Evolutionary conservation across 2,329 filamentous ascomycete species (phyloP).

Genomic region (Lecanicillium sp.): DNA sequence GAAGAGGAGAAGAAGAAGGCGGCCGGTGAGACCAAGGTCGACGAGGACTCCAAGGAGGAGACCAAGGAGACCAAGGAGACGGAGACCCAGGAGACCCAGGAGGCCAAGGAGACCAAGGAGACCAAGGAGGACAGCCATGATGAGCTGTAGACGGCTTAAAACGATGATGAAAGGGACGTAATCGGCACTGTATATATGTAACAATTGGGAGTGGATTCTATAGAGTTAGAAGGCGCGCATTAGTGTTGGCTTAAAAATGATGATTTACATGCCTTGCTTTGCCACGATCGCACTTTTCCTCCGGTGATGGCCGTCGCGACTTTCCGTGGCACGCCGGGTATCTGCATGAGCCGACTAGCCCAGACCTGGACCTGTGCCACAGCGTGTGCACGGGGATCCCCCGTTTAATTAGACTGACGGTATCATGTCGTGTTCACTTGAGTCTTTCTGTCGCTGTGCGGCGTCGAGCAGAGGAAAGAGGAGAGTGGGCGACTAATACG

Average conservation of each 20-base stretch:
- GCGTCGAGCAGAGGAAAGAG: neutral
- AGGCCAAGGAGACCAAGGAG: slow-evolving; percentile 15
- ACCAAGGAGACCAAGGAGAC: slow-evolving; percentile 28
- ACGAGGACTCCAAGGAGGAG: slow-evolving; percentile 13
- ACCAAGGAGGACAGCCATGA: slow-evolving; percentile 6
- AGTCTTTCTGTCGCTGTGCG: slow-evolving; percentile 5
- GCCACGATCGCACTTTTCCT: no score
- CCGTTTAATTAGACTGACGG: neutral
- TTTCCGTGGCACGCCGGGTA: neutral
- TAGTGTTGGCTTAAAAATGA: neutral
- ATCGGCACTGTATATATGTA: slow-evolving; percentile 16
- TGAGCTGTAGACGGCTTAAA: slow-evolving; percentile 7
- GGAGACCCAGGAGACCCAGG: slow-evolving; percentile 32
- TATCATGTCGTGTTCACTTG: slow-evolving; percentile 5
- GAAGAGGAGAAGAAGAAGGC: slow-evolving; percentile 22
- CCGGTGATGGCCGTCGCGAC: no score
- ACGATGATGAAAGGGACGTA: no score
- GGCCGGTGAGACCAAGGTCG: slow-evolving; percentile 18
- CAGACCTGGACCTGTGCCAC: neutral
- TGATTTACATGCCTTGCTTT: neutral
- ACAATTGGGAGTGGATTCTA: slow-evolving; percentile 1
- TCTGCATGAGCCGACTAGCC: neutral
- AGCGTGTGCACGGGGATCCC: neutral
- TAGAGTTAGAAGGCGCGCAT: slow-evolving; percentile 3
- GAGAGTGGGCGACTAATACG: slow-evolving; percentile 4